These are phyloP conservation scores for Parmales sp. DNA, from an alignment of 108 stramenopile genomes.

Conservation along the genomic window DNA sequence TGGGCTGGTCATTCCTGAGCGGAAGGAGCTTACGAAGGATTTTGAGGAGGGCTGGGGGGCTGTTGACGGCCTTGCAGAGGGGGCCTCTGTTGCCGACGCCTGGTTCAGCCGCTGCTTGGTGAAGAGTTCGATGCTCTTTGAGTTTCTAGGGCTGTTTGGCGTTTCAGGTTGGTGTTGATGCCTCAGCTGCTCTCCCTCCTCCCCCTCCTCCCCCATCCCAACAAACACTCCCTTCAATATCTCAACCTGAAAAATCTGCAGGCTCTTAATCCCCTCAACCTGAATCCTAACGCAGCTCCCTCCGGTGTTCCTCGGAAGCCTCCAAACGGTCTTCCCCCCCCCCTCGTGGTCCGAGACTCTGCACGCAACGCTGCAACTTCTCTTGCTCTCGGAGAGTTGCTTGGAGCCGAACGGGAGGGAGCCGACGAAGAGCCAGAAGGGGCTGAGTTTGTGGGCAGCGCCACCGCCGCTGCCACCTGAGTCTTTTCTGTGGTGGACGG, in stretches of 20 bases:
- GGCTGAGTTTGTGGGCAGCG: constrained; percentile 13
- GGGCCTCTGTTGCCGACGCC: neutral
- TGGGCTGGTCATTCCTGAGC: neutral
- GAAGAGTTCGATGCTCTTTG: neutral
- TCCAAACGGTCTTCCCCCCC: constrained; percentile 18
- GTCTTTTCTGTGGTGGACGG: constrained; percentile 17
- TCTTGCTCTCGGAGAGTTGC: neutral
- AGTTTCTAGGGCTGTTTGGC: neutral
- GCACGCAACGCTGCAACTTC: neutral
- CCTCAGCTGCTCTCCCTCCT: neutral
- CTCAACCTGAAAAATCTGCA: constrained; percentile 20
- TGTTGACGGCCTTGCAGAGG: neutral
- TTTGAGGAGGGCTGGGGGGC: neutral
- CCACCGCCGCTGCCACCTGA: constrained; percentile 9
- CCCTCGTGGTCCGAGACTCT: constrained; percentile 8
- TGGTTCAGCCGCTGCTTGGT: neutral
- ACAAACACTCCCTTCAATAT: neutral
- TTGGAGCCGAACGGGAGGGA: neutral
- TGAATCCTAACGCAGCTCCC: constrained; percentile 21
- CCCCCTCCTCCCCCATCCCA: neutral
- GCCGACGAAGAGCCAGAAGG: constrained; percentile 22
- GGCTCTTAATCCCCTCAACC: constrained; percentile 25
- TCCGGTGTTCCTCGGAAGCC: constrained; percentile 14
- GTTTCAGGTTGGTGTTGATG: neutral
- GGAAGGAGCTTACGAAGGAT: neutral